Percentiles rank a stretch among this genome's conserved stretches.
Conservation (phyloP, 192 early-diverging fungal genomes). For the Rhizophagus clarus region DNA sequence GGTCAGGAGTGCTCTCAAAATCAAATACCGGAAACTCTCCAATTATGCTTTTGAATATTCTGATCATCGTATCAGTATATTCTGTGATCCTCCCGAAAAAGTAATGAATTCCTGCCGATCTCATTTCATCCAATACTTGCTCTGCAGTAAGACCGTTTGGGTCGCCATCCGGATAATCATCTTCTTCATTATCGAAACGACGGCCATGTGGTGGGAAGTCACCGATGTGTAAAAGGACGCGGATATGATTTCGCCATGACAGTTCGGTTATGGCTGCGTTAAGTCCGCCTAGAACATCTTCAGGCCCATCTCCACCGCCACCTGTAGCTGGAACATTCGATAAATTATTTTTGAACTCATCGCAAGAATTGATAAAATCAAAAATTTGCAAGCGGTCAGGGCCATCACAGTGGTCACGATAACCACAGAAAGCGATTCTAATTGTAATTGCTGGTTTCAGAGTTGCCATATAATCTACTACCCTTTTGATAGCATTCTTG, state of each 20-base stretch:
- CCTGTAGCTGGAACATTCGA: not conserved
- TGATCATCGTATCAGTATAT: slow-evolving; percentile 18
- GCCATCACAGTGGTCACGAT: slow-evolving; percentile 11
- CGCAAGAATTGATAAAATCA: not conserved
- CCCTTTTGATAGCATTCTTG: slow-evolving; percentile 6
- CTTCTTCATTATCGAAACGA: not conserved
- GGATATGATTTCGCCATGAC: slow-evolving; percentile 7
- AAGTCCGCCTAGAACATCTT: slow-evolving; percentile 30
- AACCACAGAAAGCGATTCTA: slow-evolving; percentile 28
- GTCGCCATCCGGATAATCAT: slow-evolving; percentile 33
- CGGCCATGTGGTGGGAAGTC: slow-evolving; percentile 31
- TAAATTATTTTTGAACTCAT: not conserved
- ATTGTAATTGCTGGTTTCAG: slow-evolving; percentile 20
- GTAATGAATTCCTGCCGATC: slow-evolving; percentile 11
- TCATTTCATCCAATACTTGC: slow-evolving; percentile 12
- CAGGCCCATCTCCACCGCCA: slow-evolving; percentile 5
- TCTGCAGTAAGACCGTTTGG: slow-evolving; percentile 30
- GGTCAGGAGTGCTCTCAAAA: not conserved
- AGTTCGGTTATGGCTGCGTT: slow-evolving; percentile 13
- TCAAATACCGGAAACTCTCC: not conserved
- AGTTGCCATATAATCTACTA: slow-evolving; percentile 6
- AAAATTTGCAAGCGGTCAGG: not conserved
- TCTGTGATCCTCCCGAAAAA: slow-evolving; percentile 32
- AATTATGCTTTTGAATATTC: not conserved
- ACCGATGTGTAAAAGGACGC: slow-evolving; percentile 27